phyloP scores from a whole-genome alignment of 2,329 filamentous ascomycete species.

The Rutstroemia sp. region DNA sequence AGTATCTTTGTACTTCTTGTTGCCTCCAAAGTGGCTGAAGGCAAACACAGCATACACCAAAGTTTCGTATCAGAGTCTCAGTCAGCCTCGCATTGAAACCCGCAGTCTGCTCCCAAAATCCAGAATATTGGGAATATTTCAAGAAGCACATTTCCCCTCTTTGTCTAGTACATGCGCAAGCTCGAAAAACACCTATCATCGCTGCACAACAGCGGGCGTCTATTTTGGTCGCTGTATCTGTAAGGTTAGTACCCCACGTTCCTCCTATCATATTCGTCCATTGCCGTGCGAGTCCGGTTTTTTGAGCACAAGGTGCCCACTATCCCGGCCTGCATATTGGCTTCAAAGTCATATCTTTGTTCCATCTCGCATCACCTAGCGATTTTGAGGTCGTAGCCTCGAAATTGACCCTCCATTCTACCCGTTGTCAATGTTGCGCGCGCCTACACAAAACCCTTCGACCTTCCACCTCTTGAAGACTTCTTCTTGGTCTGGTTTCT shows the following conservation, averaged over 20 bases:
- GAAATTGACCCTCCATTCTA: conserved; percentile 24
- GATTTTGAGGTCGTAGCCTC: conserved; percentile 21
- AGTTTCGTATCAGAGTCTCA: neutral
- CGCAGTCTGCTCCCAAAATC: conserved; percentile 9
- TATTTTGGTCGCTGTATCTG: conserved; percentile 20
- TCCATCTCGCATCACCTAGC: conserved; percentile 18
- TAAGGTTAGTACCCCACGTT: conserved; percentile 7
- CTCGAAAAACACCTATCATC: neutral
- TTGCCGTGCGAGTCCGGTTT: conserved; percentile 10
- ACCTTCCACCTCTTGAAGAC: conserved; percentile 21
- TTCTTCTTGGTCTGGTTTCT: conserved; percentile 15
- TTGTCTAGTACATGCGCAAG: neutral
- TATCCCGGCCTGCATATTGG: conserved; percentile 10
- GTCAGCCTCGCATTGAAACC: conserved; percentile 16
- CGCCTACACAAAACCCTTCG: conserved; percentile 27
- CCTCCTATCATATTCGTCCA: conserved; percentile 19
- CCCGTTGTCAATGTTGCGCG: conserved; percentile 19
- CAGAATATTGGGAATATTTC: conserved; percentile 8
- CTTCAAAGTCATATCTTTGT: conserved; percentile 19
- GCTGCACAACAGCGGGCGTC: conserved; percentile 19
- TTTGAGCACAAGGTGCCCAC: conserved; percentile 11
- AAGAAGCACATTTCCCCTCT: conserved; percentile 3
- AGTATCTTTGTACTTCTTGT: too few relatives aligned
- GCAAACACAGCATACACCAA: neutral
- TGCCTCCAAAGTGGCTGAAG: neutral